Conservation (phyloP, 2,329 filamentous ascomycete genomes). For the Whalleya microplaca region DNA sequence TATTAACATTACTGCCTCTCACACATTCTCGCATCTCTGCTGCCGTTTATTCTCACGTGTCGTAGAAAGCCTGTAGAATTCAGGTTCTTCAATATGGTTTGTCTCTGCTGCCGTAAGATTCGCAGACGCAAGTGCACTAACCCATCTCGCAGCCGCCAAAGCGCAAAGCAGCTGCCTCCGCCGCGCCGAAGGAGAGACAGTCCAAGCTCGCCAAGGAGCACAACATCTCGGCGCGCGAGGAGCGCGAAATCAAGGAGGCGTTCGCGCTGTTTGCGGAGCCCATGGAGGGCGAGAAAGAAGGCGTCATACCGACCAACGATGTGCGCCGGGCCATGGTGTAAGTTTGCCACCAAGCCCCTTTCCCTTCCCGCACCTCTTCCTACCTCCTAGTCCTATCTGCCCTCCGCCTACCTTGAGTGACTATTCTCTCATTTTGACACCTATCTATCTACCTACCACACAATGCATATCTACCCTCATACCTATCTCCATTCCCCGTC, state of each 20-base stretch:
- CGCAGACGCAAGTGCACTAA: slow-evolving; percentile 16
- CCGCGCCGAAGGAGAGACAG: slow-evolving; percentile 56
- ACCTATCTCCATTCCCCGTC: no score
- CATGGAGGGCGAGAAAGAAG: slow-evolving; percentile 72
- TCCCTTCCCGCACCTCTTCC: background rate
- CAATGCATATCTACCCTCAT: no score
- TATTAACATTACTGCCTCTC: no score
- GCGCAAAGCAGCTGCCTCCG: slow-evolving; percentile 46
- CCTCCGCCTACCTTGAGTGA: no score
- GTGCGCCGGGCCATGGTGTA: slow-evolving; percentile 76
- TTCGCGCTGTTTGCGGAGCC: slow-evolving; percentile 80
- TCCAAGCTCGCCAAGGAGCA: slow-evolving; percentile 94
- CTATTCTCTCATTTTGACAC: background rate
- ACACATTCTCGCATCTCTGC: background rate
- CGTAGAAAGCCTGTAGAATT: background rate
- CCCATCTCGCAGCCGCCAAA: slow-evolving; percentile 52
- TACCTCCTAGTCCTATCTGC: background rate
- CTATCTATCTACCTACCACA: background rate
- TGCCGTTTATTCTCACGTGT: background rate
- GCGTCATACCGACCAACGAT: slow-evolving; percentile 69
- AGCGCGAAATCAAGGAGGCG: slow-evolving; percentile 88
- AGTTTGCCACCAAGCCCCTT: slow-evolving; percentile 32
- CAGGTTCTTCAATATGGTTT: slow-evolving; percentile 54
- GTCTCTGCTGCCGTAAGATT: slow-evolving; percentile 62
- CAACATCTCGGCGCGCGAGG: slow-evolving; percentile 81